Evolutionary conservation across 1,284 basidiomycete species (phyloP), one percentile per base, ranked within the genome.

Genomic region (Hypsizygus ulmarius): DNA sequence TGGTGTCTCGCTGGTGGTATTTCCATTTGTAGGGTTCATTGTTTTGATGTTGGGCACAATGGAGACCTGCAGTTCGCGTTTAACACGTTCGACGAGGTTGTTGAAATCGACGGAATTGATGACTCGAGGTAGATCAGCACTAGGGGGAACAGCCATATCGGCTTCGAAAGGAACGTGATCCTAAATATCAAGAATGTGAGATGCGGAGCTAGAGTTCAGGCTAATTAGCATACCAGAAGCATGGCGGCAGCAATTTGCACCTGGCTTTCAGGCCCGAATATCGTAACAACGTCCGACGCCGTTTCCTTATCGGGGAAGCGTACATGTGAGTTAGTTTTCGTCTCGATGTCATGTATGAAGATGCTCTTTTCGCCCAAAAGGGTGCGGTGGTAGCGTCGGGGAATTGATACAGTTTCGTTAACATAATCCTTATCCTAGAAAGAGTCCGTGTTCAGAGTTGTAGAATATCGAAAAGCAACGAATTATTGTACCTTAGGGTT

Each of bases 101-200:
- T 75, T 74, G 66, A 96, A 98, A 41, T 97, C 94, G 15, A 84
- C 71, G 5, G 88, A 87, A 19, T 79, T 68, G 60, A 87, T 84
- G 28, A 96, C 73, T 21, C 82, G 76, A 2, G 83, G 79, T 9
- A 98, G 74, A 50, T 96, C 93, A 5, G 80, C 69, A 59, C 84
- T 88, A 12, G 89, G 86, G 7, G 95, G 93, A 15, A 97, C 84
- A 40, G 89, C 82, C 80, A 96, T 89, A 62, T 97, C 94, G 16
- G 94, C 94, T 66, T 98, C 96, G 63, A 97, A 97, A 0, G 96
- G 96, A 47, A 99, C 93, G 62, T 97, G 93, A 63, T 97, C 92
- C 91, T 93, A 44, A 38, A 42, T 18, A n/a, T 12, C 21, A 34
- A 40, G 16, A 38, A 32, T 28, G 15, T 36, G 21, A 47, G 45